Percentiles rank a stretch among this genome's conserved stretches.
phyloP scores from a whole-genome alignment of 805 yeast species.

The Torulaspora gathmanii region DNA sequence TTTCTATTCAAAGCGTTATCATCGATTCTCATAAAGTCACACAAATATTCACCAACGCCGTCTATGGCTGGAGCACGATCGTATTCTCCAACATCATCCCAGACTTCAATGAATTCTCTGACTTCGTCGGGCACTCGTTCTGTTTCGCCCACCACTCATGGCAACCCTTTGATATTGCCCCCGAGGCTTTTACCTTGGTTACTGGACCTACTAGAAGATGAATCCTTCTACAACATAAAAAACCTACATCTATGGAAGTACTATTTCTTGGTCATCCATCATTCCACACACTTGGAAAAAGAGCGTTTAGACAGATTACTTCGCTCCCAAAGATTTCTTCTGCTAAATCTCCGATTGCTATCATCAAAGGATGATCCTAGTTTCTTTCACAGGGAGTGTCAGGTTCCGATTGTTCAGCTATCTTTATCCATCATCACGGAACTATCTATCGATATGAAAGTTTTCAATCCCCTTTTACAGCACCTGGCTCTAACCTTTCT shows the following conservation, averaged over 20 bases:
- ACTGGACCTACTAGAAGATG: conserved; percentile 15
- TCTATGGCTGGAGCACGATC: conserved; percentile 4
- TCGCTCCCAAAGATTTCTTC: conserved; percentile 13
- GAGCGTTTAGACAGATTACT: conserved; percentile 15
- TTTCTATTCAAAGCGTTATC: conserved; percentile 27
- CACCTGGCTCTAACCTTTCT: conserved; percentile 8
- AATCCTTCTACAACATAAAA: conserved; percentile 9
- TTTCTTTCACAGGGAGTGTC: conserved; percentile 5
- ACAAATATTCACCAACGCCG: conserved; percentile 2
- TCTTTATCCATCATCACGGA: conserved; percentile 14
- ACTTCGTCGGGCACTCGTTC: conserved; percentile 7
- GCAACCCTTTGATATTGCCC: conserved; percentile 13
- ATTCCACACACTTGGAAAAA: conserved; percentile 21
- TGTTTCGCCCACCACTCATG: conserved; percentile 1
- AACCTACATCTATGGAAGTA: conserved; percentile 31
- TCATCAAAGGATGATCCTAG: conserved; percentile 1
- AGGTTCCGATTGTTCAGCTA: conserved; percentile 5
- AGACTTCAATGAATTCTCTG: conserved; percentile 10
- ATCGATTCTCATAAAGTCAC: conserved; percentile 17
- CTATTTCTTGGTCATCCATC: conserved; percentile 28
- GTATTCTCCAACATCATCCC: conserved; percentile 7
- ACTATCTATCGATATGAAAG: conserved; percentile 11
- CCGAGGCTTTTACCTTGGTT: conserved; percentile 22
- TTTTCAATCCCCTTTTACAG: conserved; percentile 8
- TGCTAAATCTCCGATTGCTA: conserved; percentile 10